Percentiles rank a stretch among this genome's conserved stretches.
Evolutionary conservation across 108 stramenopile species (phyloP).

Genomic region (Nitzschia sp.): DNA sequence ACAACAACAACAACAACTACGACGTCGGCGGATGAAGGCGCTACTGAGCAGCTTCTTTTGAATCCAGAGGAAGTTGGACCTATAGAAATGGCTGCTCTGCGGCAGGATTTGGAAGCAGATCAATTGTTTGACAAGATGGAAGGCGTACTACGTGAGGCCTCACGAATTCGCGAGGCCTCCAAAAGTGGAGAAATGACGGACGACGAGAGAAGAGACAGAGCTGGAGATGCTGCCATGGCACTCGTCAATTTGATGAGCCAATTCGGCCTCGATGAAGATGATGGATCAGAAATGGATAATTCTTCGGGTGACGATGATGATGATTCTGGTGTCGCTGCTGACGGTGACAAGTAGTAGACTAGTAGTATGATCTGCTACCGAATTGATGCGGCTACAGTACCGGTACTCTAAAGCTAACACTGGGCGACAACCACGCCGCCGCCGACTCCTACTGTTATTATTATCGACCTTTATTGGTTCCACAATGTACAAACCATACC

Average conservation of each 20-base stretch:
- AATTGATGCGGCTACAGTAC: no score
- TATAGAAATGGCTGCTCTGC: constrained; percentile 14
- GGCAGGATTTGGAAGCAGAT: constrained; percentile 33
- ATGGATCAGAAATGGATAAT: constrained; percentile 1
- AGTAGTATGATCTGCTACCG: no score
- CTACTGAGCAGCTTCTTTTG: neutral
- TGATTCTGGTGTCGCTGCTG: neutral
- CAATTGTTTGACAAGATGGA: constrained; percentile 67
- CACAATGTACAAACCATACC: no score
- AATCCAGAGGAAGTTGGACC: constrained; percentile 3
- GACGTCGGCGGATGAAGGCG: neutral
- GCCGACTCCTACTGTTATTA: no score
- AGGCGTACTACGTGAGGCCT: constrained; percentile 59
- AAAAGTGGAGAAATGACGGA: constrained; percentile 59
- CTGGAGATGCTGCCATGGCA: constrained; percentile 76
- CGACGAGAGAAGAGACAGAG: constrained; percentile 70
- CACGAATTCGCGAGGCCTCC: constrained; percentile 66
- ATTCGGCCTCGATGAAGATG: constrained; percentile 64
- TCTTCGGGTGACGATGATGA: constrained; percentile 61
- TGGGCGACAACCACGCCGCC: no score
- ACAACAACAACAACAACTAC: no score
- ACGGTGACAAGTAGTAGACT: neutral
- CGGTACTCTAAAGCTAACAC: no score
- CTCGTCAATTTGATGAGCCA: constrained; percentile 74
- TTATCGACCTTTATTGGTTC: no score